Base-by-base conservation (phyloP, 371 early-diverging fungal species). In the Mortierella sp. region DNA sequence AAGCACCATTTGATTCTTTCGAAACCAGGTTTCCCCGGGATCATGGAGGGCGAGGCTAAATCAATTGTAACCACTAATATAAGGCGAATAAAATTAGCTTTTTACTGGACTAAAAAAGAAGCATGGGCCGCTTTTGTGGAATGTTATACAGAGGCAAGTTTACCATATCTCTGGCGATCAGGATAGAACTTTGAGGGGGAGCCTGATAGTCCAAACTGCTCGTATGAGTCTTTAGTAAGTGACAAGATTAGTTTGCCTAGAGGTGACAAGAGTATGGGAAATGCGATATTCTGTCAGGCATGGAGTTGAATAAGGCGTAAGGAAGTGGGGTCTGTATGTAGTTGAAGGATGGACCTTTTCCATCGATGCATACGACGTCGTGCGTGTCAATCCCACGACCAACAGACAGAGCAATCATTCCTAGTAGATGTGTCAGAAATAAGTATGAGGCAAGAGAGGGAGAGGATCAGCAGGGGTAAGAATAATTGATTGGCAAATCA, bases 1-100 rank as follows among this genome's bases (percentile, higher is more conserved):
- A 91, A 82, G 58, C 90, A 89, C 88, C 87, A 88, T 67, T 87
- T 84, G 45, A 89, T 73, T 64, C 90, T 72, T 19, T 90, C 84
- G 61, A 84, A 88, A 7, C 68, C 72, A 32, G 88, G 88, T 45
- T 85, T 87, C 4, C 83, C 87, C 0, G 89, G 86, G n/a, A 75
- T 65, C 73, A 91, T 86, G 5, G 82, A 57, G 0, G 71, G 73
- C 7, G 69, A 72, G 16, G 61, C 63, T 32, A 90, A 40, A 72
- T 90, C 84, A 21, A 91, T 72, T 61, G 75, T 61, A 7, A 90
- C 80, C 36, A 88, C 90, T 91, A 65, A 4, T 3, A 41, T 47
- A 6, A 32, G 24, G 10, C 7, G 28, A 22, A n/a, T 52, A 22
- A 22, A 52, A 52, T 21, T 52, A 52, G 3, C 8, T 2, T 32